Evolutionary conservation across 768 basidiomycete species (phyloP), one percentile per base, ranked within the genome.

Genomic region (Trametes punicea): DNA sequence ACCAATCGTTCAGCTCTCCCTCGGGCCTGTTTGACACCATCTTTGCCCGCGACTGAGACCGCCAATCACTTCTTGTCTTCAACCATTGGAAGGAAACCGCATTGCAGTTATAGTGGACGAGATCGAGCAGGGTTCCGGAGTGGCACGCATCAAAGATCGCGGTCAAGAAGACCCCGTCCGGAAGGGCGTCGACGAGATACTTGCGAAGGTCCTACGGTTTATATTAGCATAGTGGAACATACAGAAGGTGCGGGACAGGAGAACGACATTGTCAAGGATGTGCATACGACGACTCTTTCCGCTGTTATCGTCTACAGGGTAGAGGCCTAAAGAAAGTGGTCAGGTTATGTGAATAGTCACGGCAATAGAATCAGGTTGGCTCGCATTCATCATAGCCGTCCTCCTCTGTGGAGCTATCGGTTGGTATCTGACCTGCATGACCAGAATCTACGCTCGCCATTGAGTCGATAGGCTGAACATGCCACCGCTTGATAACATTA

Each of bases 351-450:
- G n/a, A n/a, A n/a, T n/a, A n/a, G n/a, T n/a, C n/a, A n/a, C n/a
- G n/a, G n/a, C n/a, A n/a, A 23, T 6, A 16, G 9, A 23, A 2
- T 4, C 2, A 33, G 6, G 26, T 29, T 18, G 9, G 20, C 62
- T n/a, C 38, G 62, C 65, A 57, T 52, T 67, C 67, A n/a, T 67
- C 66, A 7, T 48, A 30, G 4, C 62, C 65, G n/a, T 69, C 67
- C 6, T 62, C 62, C 46, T 67, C 63, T 7, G 11, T 50, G 15
- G 41, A 21, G 2, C 41, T 40, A 4, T 46, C 21, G 11, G 51
- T 60, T 15, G 59, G 34, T 0, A 30, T 29, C 36, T 66, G 67
- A 15, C 53, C 55, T 3, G 64, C 57, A 26, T 67, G 67, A 2
- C 67, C 67, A 6, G 63, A 56, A 34, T 62, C 66, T 67, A 36